These are phyloP conservation scores for Fusarium citri DNA, from an alignment of 2,329 filamentous ascomycete species.

Conservation along the genomic window DNA sequence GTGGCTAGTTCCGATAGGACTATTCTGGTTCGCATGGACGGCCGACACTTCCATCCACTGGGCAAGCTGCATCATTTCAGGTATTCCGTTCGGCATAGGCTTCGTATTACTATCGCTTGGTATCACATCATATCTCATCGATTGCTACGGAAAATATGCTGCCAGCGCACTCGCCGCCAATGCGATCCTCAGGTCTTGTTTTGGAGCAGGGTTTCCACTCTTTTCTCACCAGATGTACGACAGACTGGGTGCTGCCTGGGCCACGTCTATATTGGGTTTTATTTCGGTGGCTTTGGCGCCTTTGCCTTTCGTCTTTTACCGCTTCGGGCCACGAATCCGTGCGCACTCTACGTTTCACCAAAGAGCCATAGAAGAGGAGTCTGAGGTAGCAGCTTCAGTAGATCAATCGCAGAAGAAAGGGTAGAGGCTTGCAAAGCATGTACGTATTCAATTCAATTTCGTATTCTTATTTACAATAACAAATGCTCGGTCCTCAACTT, in stretches of 20 bases:
- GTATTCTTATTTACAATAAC: too few relatives aligned
- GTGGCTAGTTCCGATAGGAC: slow-evolving; percentile 38
- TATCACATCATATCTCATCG: slow-evolving; percentile 21
- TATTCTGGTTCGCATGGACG: slow-evolving; percentile 72
- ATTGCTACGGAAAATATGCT: slow-evolving; percentile 21
- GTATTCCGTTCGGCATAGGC: slow-evolving; percentile 61
- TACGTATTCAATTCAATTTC: too few relatives aligned
- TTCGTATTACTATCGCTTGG: slow-evolving; percentile 55
- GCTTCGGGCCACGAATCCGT: not conserved
- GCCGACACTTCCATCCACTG: slow-evolving; percentile 63
- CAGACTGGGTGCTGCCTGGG: not conserved
- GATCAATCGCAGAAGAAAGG: not conserved
- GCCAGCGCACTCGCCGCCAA: slow-evolving; percentile 8
- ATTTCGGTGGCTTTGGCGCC: not conserved
- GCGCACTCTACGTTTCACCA: not conserved
- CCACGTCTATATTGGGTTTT: not conserved
- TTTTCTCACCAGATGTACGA: slow-evolving; percentile 3
- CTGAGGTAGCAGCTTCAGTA: not conserved
- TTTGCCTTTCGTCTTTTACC: not conserved
- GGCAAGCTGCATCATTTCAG: slow-evolving; percentile 55
- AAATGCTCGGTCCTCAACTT: too few relatives aligned
- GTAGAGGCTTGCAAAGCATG: not conserved
- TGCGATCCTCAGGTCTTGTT: slow-evolving; percentile 10
- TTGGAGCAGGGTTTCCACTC: slow-evolving; percentile 14
- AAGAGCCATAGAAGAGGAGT: not conserved